Evolutionary conservation across 2,329 filamentous ascomycete species (phyloP), one percentile per base, ranked within the genome.

Genomic region (Nectriaceae sp.): DNA sequence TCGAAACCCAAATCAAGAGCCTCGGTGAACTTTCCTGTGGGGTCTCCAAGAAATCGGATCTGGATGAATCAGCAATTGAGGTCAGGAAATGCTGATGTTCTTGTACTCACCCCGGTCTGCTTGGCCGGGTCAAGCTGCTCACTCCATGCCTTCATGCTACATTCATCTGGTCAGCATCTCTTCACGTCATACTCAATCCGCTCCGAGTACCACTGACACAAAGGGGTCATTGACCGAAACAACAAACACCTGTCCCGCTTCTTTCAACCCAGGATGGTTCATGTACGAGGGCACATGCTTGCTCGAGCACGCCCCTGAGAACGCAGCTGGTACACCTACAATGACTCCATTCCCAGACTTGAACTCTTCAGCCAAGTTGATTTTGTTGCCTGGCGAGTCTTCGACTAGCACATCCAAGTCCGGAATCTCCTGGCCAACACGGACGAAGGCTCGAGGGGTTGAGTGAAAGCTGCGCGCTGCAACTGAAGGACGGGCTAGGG

Each of bases 181-280:
- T 8, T 31, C 8, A 31, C 8, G 26, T 31, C 8, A 8, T 8
- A 8, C 6, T 37, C 33, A 37, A 11, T 18, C 16, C 6, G 16
- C 18, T 11, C 10, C 33, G 10, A 16, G 21, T 3, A 13, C 22
- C 37, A 74, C 88, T 72, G 77, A 95, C 89, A 96, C 92, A 68
- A 97, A 97, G 18, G 91, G 83, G 68, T 97, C 93, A 68, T 97
- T 97, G 66, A 97, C 92, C 15, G 89, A 85, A 47, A 97, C 84
- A 35, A 97, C 90, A 64, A 95, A 96, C 39, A 96, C 89, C 63
- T 88, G 79, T 41, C 91, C 92, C 22, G 89, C 90, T 52, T 86
- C 78, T 74, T 89, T 89, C 60, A 95, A 79, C 68, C 86, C 84
- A 46, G 86, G 79, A 66, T 90, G 88, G 65, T 84, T 85, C 70